Base-by-base conservation (phyloP, 257 asterid genomes). In the Solanum paucissectum region DNA sequence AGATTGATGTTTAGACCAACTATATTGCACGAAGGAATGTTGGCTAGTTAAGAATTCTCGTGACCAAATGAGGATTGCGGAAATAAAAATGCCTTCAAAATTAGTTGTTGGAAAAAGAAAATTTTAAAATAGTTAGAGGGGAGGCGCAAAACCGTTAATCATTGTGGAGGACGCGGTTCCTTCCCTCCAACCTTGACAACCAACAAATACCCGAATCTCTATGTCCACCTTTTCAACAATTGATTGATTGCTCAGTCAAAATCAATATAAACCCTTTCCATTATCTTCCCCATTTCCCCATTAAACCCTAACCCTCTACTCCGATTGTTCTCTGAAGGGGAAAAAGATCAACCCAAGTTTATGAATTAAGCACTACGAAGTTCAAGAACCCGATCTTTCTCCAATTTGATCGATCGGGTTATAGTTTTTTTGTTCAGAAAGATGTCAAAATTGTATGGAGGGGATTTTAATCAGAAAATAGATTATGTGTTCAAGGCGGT, bases 401-500 rank as follows among this genome's bases (percentile, higher is more conserved):
- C 1, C 60, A 7, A 23, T 55, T 86, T 71, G 29, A 69, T 42
- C 83, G 84, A 86, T 71, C 68, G 85, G 85, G 40, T 44, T 79
- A 23, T 79, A 13, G 14, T 25, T 77, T 12, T 49, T 4, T 34
- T 32, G 60, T 25, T 64, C 16, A 73, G 18, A 9, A 89, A 68
- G 85, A 94, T 94, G 98, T 89, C 96, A 90, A 91, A 87, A 84
- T 84, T 90, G 62, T 90, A 91, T 52, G 93, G 94, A 40, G 98
- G 97, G 14, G 95, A 88, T 68, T 91, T 90, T 87, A 91, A 92
- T 88, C 94, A 90, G 94, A 93, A 93, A 62, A 91, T 95, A 33
- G 98, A 95, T 84, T 95, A 94, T 88, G 96, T 95, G 6, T 93
- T 95, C 92, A 95, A 95, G 89, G 93, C 90, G 87, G 98, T 95